phyloP scores from a whole-genome alignment of 768 basidiomycete species.

The Phlebiopsis flavidoalba region DNA sequence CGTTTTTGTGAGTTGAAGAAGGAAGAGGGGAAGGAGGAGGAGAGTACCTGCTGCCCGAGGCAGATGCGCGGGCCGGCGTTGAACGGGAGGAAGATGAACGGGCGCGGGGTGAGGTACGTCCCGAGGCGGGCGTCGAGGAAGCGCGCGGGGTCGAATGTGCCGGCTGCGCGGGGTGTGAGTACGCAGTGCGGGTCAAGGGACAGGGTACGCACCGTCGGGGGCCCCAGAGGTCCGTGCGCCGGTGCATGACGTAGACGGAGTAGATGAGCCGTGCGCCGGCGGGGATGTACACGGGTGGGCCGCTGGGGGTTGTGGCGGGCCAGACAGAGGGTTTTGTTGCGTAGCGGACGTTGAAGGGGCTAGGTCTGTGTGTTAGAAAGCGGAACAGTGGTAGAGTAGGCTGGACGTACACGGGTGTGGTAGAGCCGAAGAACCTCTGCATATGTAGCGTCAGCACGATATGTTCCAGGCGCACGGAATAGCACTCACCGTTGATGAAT shows the following conservation, averaged over 20 bases:
- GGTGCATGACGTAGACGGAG: slow-evolving; percentile 51
- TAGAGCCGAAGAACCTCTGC: no score
- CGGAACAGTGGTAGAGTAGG: no score
- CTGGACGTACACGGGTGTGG: no score
- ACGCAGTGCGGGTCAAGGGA: no score
- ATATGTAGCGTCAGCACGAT: no score
- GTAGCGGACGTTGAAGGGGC: no score
- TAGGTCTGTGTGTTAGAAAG: no score
- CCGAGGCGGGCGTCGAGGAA: slow-evolving; percentile 54
- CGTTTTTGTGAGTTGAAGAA: slow-evolving; percentile 36
- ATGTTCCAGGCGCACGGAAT: no score
- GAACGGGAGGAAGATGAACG: slow-evolving; percentile 68
- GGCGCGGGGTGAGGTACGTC: slow-evolving; percentile 51
- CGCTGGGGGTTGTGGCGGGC: no score
- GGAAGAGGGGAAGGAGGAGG: slow-evolving; percentile 53
- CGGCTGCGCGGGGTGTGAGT: slow-evolving; percentile 15
- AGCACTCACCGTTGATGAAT: slow-evolving; percentile 42
- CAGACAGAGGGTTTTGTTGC: no score
- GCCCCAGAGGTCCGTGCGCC: slow-evolving; percentile 60
- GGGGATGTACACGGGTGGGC: no score
- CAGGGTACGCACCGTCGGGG: slow-evolving; percentile 44
- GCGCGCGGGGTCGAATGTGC: slow-evolving; percentile 57
- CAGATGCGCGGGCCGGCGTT: slow-evolving; percentile 66
- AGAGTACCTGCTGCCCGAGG: slow-evolving; percentile 40
- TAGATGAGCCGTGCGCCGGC: slow-evolving; percentile 22